phyloP scores from a whole-genome alignment of 768 basidiomycete genomes.

The Udeniomyces megalosporus region DNA sequence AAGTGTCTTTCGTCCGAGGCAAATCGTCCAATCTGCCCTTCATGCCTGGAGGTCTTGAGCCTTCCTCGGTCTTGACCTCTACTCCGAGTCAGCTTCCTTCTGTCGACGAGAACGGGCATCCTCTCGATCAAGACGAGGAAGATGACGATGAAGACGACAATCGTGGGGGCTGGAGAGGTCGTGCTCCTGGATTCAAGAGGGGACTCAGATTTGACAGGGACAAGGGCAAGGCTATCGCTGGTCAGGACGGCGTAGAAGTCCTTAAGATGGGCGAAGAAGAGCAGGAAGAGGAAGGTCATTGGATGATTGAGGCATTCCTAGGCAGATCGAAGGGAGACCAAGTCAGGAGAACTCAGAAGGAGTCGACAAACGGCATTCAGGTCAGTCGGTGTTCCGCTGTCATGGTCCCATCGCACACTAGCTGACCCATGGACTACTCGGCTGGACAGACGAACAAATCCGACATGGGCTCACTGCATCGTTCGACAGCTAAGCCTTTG shows the following conservation, averaged over 20 bases:
- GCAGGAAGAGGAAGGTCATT: conserved; percentile 9
- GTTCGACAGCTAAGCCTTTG: not conserved
- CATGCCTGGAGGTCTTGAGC: conserved; percentile 80
- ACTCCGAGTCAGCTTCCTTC: not conserved
- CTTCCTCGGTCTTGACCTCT: conserved; percentile 27
- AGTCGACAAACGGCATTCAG: conserved; percentile 27
- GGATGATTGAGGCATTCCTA: conserved; percentile 2
- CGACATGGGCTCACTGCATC: not conserved
- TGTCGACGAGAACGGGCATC: not conserved
- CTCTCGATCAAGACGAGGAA: conserved; percentile 1
- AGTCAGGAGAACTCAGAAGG: conserved; percentile 17
- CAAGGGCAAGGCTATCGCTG: conserved; percentile 5
- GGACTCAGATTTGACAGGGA: not conserved
- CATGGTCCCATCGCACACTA: too few species aligned
- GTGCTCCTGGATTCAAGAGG: conserved; percentile 6
- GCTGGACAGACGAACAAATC: too few species aligned
- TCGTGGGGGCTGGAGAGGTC: conserved; percentile 2
- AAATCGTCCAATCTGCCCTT: conserved; percentile 89
- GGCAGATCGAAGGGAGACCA: conserved; percentile 5
- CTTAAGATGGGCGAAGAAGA: conserved; percentile 24
- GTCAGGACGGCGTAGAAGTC: conserved; percentile 31
- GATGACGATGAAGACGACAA: conserved; percentile 1
- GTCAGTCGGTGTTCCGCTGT: too few species aligned
- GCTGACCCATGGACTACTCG: too few species aligned
- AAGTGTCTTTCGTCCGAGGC: conserved; percentile 72